phyloP scores from a whole-genome alignment of 1,284 basidiomycete genomes.

The Boletellus dicymbophilus region DNA sequence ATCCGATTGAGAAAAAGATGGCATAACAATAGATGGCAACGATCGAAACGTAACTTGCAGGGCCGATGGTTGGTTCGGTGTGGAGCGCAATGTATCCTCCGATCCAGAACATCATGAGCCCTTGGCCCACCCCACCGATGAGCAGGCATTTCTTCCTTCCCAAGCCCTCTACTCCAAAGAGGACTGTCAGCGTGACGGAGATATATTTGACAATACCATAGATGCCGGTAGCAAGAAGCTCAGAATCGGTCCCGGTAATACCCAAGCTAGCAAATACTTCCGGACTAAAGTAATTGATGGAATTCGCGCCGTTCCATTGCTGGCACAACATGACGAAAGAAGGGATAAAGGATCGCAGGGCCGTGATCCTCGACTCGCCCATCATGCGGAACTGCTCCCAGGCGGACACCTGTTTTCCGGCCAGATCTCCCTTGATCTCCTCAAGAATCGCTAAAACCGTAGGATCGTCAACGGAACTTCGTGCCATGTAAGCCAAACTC shows the following conservation, averaged over 20 bases:
- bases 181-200: constrained; percentile 39
- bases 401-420: constrained; percentile 41
- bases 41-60: constrained; percentile 51
- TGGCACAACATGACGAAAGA: constrained; percentile 56
- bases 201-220: constrained; percentile 63
- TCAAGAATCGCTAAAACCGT: constrained; percentile 44
- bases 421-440: constrained; percentile 54
- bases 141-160: constrained; percentile 50
- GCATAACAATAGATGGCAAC: constrained; percentile 51
- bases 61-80: constrained; percentile 33
- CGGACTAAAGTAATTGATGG: constrained; percentile 58
- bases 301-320: constrained; percentile 63
- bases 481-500: constrained; percentile 47
- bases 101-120: constrained; percentile 51
- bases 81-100: constrained; percentile 46
- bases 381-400: constrained; percentile 43
- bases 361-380: constrained; percentile 45
- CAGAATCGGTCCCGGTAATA: constrained; percentile 49
- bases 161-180: constrained; percentile 44
- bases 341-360: constrained; percentile 52
- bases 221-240: constrained; percentile 60
- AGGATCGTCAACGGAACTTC: constrained; percentile 41
- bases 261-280: constrained; percentile 55
- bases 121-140: constrained; percentile 46
- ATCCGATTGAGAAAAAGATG: constrained; percentile 46